phyloP scores from a whole-genome alignment of 352 stramenopile species.

The Globisporangium lucens region DNA sequence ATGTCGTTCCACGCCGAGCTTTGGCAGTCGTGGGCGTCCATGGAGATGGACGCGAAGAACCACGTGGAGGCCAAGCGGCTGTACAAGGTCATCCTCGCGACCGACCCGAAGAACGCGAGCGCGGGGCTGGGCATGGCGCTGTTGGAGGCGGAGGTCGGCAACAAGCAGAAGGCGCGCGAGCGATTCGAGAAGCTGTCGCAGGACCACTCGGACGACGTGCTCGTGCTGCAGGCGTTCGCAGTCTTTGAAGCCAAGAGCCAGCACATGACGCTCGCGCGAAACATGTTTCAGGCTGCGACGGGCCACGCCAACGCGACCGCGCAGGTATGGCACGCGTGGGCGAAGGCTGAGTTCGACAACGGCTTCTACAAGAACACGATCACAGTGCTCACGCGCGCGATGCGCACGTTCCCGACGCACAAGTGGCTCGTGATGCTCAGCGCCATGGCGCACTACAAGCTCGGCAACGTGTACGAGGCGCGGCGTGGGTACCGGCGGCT shows the following conservation, averaged over 20 bases:
- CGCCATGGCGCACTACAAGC: slow-evolving; percentile 76
- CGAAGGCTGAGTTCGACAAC: slow-evolving; percentile 77
- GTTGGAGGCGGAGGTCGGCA: slow-evolving; percentile 58
- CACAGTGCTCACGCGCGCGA: slow-evolving; percentile 59
- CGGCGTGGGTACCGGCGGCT: slow-evolving; percentile 65
- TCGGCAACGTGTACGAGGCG: slow-evolving; percentile 74
- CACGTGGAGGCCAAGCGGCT: slow-evolving; percentile 72
- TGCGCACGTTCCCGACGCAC: slow-evolving; percentile 68
- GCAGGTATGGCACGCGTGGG: slow-evolving; percentile 87
- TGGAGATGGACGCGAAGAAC: slow-evolving; percentile 80
- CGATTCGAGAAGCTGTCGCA: slow-evolving; percentile 52
- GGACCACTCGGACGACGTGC: slow-evolving; percentile 58
- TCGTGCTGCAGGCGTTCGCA: slow-evolving; percentile 69
- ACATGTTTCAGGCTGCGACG: slow-evolving; percentile 56
- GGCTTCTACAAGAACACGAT: slow-evolving; percentile 74
- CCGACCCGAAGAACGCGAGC: slow-evolving; percentile 60
- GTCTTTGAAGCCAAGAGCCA: slow-evolving; percentile 77
- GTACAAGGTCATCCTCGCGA: slow-evolving; percentile 81
- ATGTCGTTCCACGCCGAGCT: slow-evolving; percentile 70
- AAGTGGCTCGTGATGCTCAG: slow-evolving; percentile 81
- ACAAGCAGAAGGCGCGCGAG: slow-evolving; percentile 50
- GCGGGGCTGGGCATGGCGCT: slow-evolving; percentile 73
- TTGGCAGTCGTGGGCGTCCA: slow-evolving; percentile 84
- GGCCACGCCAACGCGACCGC: slow-evolving; percentile 50
- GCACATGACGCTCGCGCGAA: slow-evolving; percentile 58